These are phyloP conservation scores for Hibiscus trionum DNA, from an alignment of 345 rosid genomes.

Conservation along the genomic window DNA sequence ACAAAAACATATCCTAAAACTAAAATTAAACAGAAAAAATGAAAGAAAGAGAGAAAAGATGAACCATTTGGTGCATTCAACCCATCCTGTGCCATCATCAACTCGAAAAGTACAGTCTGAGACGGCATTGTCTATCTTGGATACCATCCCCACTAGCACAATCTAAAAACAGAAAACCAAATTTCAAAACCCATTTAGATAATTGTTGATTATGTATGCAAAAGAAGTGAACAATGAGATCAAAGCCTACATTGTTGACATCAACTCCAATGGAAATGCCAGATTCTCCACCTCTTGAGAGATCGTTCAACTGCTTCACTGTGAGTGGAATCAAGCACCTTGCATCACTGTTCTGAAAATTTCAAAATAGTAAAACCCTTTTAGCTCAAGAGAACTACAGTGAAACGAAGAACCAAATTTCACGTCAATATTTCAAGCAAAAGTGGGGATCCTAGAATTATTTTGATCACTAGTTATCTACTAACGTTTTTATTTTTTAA, in stretches of 20 bases:
- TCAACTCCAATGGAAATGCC: conserved; percentile 49
- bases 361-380: not conserved
- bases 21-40: not conserved
- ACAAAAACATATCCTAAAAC: not conserved
- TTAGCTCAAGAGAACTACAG: not conserved
- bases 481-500: not conserved
- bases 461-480: not conserved
- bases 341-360: conserved; percentile 43
- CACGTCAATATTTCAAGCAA: not conserved
- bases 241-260: conserved; percentile 41
- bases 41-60: not conserved
- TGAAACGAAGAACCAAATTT: not conserved
- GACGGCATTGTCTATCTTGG: conserved; percentile 65
- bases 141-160: conserved; percentile 55
- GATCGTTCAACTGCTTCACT: conserved; percentile 50
- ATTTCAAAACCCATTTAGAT: not conserved
- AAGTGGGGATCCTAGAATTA: not conserved
- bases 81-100: conserved; percentile 81
- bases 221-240: not conserved
- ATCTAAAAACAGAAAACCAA: conserved; percentile 29
- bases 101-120: conserved; percentile 56
- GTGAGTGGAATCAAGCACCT: conserved; percentile 63
- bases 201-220: not conserved
- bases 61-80: conserved; percentile 81
- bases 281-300: conserved; percentile 41